Evolutionary conservation across 192 early-diverging fungal species (phyloP).

Genomic region (Paraglomus brasilianum): DNA sequence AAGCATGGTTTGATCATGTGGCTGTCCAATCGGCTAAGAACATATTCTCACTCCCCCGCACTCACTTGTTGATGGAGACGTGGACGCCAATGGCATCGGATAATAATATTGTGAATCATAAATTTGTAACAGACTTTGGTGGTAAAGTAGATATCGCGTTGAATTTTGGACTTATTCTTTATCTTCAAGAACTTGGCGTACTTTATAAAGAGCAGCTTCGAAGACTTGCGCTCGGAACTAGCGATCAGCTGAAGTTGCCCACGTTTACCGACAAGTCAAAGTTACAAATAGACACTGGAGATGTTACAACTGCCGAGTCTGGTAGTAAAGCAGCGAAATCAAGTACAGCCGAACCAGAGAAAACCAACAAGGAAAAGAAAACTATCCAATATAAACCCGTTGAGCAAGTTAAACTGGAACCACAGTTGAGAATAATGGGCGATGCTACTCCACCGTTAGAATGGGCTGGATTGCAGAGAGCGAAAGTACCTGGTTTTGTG

Average conservation of each 20-base stretch:
- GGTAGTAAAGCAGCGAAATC: neutral
- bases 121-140: slow-evolving; percentile 40
- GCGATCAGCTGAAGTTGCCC: neutral
- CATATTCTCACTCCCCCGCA: slow-evolving; percentile 44
- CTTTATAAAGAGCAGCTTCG: slow-evolving; percentile 42
- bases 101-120: slow-evolving; percentile 35
- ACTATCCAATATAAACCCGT: slow-evolving; percentile 23
- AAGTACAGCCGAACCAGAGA: neutral
- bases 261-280: neutral
- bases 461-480: slow-evolving; percentile 49
- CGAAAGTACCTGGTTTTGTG: slow-evolving; percentile 44
- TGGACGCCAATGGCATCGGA: slow-evolving; percentile 7
- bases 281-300: neutral
- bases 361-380: slow-evolving; percentile 2
- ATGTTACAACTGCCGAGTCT: neutral
- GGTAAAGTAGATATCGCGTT: slow-evolving; percentile 47
- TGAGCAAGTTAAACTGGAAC: slow-evolving; percentile 42
- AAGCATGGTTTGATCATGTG: slow-evolving; percentile 36
- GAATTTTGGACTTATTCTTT: slow-evolving; percentile 46
- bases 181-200: slow-evolving; percentile 43
- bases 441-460: slow-evolving; percentile 56
- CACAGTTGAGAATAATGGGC: slow-evolving; percentile 47
- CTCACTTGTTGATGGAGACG: slow-evolving; percentile 43
- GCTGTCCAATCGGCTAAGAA: slow-evolving; percentile 15
- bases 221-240: slow-evolving; percentile 25